Base-by-base conservation (phyloP, 1,139 yeast genomes). In the Sugiyamaella xylanicola region DNA sequence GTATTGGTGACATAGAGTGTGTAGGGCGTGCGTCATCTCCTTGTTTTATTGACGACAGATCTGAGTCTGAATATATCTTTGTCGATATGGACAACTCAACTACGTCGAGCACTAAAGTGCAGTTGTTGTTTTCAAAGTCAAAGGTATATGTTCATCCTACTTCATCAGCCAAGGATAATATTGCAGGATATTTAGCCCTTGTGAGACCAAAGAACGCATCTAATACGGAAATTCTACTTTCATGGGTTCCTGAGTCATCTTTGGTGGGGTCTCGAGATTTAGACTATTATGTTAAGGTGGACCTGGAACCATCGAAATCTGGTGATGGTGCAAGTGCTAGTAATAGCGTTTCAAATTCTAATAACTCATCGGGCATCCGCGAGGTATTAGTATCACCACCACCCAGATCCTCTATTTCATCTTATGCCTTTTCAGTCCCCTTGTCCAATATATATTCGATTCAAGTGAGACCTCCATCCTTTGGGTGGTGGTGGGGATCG, bases 401-500 rank as follows among this genome's bases (percentile, higher is more conserved):
- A 0, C 73, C 80, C 2, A 56, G 72, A 16, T 76, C 85, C 1
- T 77, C 83, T 1, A 70, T 82, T 40, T 75, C 86, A 0, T 81
- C 87, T 0, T 88, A 82, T 69, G 82, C 89, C 11, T 88, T 87
- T 70, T 80, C 84, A 16, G 69, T 85, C 21, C 79, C 85, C 0
- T 70, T 90, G 9, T 72, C 81, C 22, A 82, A 78, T 57, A 70
- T 93, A 2, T 92, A 85, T 68, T 87, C 96, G 25, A 77, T 93
- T 47, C 96, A 92, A 69, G 80, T 87, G 9, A 79, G 97, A 56
- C 85, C 85, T 4, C 97, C 98, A 1, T 83, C 91, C 1, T 74
- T 80, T 20, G 95, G 97, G 1, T 86, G 89, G 85, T 93, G 97
- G 96, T 82, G 82, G 73, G 99, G 99, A 0, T 87, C 96, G 0